Base-by-base conservation (phyloP, 2,329 filamentous ascomycete genomes). In the Ilyonectria destructans region DNA sequence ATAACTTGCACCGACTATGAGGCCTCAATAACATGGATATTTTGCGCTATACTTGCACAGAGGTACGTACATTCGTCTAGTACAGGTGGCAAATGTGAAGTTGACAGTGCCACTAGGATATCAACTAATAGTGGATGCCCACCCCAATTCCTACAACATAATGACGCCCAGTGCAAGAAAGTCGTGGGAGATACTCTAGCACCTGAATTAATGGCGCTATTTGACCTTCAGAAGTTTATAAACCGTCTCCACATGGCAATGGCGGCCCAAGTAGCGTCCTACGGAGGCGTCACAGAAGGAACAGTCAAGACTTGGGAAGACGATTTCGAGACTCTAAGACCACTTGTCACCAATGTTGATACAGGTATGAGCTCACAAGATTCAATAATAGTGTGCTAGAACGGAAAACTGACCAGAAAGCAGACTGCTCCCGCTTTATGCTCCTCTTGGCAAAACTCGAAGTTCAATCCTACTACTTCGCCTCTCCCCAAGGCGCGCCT, bases 381-480 rank as follows among this genome's bases (percentile, higher is more conserved):
- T 4, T 43, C 17, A 31, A 3, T 26, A 4, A 19, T 35, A 26
- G 26, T 4, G 26, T 6, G 58, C 35, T 56, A 23, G 33, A 52
- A 17, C 3, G 21, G 19, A 55, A 55, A 21, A 51, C 6, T 23
- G 9, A 8, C 31, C 5, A 6, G 6, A 35, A 52, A 21, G 15
- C n/a, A 86, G 86, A 87, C 45, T 76, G 86, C 23, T 84, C 86
- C 59, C 80, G 82, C 17, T 86, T 88, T 72, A 84, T 85, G 56
- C 77, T 86, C 9, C 76, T 88, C 4, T 80, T 85, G 0, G 83
- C 86, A 1, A 81, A 85, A 23, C 81, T 88, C n/a, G 86, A 89
- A 63, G 82, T 89, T 9, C 86, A 89, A 69, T 77, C 80, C 1
- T 88, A 85, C 76, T 88, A 88, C 78, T 85, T 88, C 71, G 80